A percentile compares a stretch with the other conserved stretches of the same genome.
Conservation (phyloP, 2,329 filamentous ascomycete genomes). For the Ophiostoma himal-ulmi region DNA sequence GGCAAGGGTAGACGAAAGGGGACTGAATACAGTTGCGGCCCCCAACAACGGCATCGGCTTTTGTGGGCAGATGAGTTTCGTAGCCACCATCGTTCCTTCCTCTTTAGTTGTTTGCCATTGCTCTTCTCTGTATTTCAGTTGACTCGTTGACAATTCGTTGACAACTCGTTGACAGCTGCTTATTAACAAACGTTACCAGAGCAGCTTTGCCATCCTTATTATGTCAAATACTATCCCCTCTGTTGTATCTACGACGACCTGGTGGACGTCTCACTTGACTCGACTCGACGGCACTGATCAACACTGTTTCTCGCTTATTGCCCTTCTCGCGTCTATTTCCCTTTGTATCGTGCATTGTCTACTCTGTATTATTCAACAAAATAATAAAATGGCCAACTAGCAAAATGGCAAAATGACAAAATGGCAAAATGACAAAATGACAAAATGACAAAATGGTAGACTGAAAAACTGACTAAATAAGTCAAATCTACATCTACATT, state of each 20-base stretch:
- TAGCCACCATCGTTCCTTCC: background rate
- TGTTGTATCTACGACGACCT: background rate
- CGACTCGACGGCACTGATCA: background rate
- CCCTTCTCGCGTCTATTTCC: constrained; percentile 9
- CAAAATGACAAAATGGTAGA: background rate
- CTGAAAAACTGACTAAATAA: background rate
- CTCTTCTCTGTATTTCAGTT: background rate
- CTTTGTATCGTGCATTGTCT: background rate
- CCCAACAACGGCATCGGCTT: constrained; percentile 3
- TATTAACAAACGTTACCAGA: too few species aligned
- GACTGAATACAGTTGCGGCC: constrained; percentile 5
- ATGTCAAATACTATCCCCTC: background rate
- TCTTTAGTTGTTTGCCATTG: background rate
- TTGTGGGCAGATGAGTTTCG: background rate
- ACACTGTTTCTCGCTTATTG: constrained; percentile 8
- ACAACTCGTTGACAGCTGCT: background rate
- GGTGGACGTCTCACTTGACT: background rate
- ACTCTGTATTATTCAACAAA: background rate
- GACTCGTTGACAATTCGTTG: background rate
- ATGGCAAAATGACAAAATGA: background rate
- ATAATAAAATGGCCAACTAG: background rate
- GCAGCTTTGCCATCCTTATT: background rate
- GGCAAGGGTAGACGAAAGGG: background rate
- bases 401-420: background rate
- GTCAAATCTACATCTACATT: background rate